Evolutionary conservation across 305 asterid genomes (phyloP), one percentile per base, ranked within the genome.

Genomic region (Fraxinus sp.): DNA sequence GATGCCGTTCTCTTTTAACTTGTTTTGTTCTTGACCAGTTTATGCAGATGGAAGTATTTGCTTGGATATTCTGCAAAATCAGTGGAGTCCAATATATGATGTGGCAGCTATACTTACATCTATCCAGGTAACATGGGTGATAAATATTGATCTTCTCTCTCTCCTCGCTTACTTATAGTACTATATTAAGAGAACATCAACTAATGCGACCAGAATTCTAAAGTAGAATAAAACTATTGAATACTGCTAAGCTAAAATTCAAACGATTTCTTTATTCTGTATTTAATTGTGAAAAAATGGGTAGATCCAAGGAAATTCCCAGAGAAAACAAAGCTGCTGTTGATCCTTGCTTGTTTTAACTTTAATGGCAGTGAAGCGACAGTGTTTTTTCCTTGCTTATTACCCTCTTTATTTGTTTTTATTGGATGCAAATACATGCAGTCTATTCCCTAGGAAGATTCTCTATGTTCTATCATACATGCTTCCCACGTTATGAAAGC

Each of bases 1-100:
- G 55, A 35, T 59, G 64, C 52, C 3, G 5, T 39, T 57, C 10
- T 79, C 80, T 62, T 62, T 68, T 68, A 73, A 52, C 82, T 32
- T 22, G 57, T 35, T 75, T 57, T 85, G 33, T 57, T 35, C 39
- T 74, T 82, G 49, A 57, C 80, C 91, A 93, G 97, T 93, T 84
- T 93, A 93, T 87, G 97, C 97, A 80, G 97, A 91, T 86, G 95
- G 97, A 80, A 93, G 97, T 86, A 93, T 93, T 82, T 93, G 97
- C 90, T 86, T 92, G 91, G 97, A 92, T 81, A 92, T 92, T 82
- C 86, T 92, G 87, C 97, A 92, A 88, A 92, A 92, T 80, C 97
- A 92, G 81, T 92, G 97, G 97, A 92, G 97, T 84, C 97, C 97
- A 30, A 92, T 92, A 83, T 92, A 92, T 88, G 97, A 92, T 86